These are phyloP conservation scores for Cerrena zonata DNA, from an alignment of 1,284 basidiomycete genomes.

Conservation along the genomic window DNA sequence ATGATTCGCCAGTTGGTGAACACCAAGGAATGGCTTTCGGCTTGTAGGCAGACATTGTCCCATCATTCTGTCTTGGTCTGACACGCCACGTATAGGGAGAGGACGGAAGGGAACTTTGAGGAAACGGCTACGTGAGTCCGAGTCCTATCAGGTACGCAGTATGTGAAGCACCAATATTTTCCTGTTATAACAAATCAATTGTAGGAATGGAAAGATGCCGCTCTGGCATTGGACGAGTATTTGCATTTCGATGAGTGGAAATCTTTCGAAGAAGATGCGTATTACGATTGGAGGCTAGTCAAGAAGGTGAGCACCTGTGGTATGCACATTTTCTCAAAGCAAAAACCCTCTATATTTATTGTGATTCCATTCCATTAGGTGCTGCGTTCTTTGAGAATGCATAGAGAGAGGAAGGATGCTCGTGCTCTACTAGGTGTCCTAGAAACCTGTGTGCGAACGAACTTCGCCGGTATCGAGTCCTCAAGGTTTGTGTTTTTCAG, in stretches of 20 bases:
- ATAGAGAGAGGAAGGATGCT: slow-evolving; percentile 71
- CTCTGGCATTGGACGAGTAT: slow-evolving; percentile 74
- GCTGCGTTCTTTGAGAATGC: slow-evolving; percentile 53
- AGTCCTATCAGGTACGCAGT: slow-evolving; percentile 52
- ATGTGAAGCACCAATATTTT: too few relatives aligned
- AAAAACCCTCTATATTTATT: not conserved
- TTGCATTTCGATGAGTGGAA: slow-evolving; percentile 88
- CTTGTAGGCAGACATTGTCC: slow-evolving; percentile 51
- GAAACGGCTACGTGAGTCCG: slow-evolving; percentile 68
- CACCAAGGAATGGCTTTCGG: slow-evolving; percentile 84
- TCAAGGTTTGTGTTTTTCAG: slow-evolving; percentile 43
- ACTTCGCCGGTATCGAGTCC: slow-evolving; percentile 94
- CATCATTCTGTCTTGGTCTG: not conserved
- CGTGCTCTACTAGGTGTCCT: slow-evolving; percentile 85
- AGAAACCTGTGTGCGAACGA: slow-evolving; percentile 86
- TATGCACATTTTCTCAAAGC: not conserved
- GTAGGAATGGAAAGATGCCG: slow-evolving; percentile 82
- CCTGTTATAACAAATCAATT: slow-evolving; percentile 2
- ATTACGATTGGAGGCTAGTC: slow-evolving; percentile 84
- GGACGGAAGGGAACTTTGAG: slow-evolving; percentile 78
- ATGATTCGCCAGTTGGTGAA: slow-evolving; percentile 87
- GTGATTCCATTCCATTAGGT: slow-evolving; percentile 37
- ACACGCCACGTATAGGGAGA: slow-evolving; percentile 49
- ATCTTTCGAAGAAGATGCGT: slow-evolving; percentile 75
- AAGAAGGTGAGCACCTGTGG: slow-evolving; percentile 48